Base-by-base conservation (phyloP, 2,329 filamentous ascomycete genomes). In the Calonectria multiphialidica region DNA sequence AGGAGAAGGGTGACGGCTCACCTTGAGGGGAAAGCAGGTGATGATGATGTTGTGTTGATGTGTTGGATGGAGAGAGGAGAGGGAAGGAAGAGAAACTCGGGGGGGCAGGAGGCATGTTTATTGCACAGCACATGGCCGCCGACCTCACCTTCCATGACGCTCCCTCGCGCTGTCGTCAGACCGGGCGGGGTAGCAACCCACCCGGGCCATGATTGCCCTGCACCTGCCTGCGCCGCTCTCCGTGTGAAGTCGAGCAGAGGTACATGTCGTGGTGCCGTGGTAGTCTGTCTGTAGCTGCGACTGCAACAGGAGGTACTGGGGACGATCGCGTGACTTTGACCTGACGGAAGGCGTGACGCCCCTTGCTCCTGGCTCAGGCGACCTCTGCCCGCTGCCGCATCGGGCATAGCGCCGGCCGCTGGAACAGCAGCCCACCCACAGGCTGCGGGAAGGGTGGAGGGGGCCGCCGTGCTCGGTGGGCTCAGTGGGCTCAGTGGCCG, bases 161-260 rank as follows among this genome's bases (percentile, higher is more conserved):
- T 66, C 47, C 63, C 35, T 59, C 78, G 77, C 79, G 81, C 80
- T 82, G 82, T 84, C 81, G 83, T 84, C 83, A 84, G 83, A 84
- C 80, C 82, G 84, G 84, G 84, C 84, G 84, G 84, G 84, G 84
- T 86, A 86, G 82, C 76, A 76, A 74, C 70, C 72, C 76, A 77
- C 66, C 75, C 71, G 64, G 67, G 75, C 62, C 67, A 66, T 47
- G 66, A 57, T 71, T 72, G 68, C 65, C 71, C 44, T 74, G 73
- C 61, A 66, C 53, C 69, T 72, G 64, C 69, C 47, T 61, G 49
- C 64, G 74, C 76, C 76, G 77, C 70, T 64, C 68, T 73, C 76
- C 50, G 68, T 68, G 53, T 50, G 23, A 73, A 42, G 62, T 68
- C 55, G 69, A 74, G 53, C 53, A 35, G 66, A 62, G 57, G 57